A percentile compares a stretch with the other conserved stretches of the same genome.
Conservation (phyloP, 208 protist species). For the Leptomonas seymouri region DNA sequence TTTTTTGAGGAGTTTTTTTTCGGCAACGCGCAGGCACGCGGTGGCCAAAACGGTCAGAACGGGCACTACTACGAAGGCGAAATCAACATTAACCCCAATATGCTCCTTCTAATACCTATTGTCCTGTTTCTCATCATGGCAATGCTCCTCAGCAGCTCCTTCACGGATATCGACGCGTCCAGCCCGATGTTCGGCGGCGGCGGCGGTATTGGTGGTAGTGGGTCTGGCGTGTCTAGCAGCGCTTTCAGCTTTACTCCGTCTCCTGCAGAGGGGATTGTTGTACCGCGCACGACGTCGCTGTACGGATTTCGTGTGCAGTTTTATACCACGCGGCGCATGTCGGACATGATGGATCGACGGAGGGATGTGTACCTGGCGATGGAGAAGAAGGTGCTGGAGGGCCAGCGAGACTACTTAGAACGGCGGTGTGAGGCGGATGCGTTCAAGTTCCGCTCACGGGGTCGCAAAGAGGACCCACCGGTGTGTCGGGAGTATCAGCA, state of each 20-base stretch:
- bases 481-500: constrained; percentile 63
- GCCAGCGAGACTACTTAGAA: constrained; percentile 68
- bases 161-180: constrained; percentile 50
- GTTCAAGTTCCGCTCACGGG: constrained; percentile 59
- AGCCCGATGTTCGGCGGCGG: constrained; percentile 25
- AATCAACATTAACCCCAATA: constrained; percentile 45
- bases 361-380: constrained; percentile 40
- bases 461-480: constrained; percentile 61
- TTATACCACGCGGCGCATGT: constrained; percentile 62
- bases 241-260: constrained; percentile 73
- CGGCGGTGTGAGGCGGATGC: constrained; percentile 85
- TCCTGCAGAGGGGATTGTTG: constrained; percentile 43
- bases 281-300: constrained; percentile 59
- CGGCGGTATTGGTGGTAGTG: constrained; percentile 8
- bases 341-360: constrained; percentile 54
- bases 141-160: constrained; percentile 68
- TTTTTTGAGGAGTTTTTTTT: constrained; percentile 87
- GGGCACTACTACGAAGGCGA: constrained; percentile 41
- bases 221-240: not conserved
- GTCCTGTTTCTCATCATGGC: constrained; percentile 76
- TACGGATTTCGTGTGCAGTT: constrained; percentile 66
- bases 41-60: not conserved
- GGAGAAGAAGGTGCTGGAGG: constrained; percentile 70
- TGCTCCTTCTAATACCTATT: constrained; percentile 72
- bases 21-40: constrained; percentile 17